Evolutionary conservation across 2,329 filamentous ascomycete species (phyloP).

Genomic region (Coniochaeta sp.): DNA sequence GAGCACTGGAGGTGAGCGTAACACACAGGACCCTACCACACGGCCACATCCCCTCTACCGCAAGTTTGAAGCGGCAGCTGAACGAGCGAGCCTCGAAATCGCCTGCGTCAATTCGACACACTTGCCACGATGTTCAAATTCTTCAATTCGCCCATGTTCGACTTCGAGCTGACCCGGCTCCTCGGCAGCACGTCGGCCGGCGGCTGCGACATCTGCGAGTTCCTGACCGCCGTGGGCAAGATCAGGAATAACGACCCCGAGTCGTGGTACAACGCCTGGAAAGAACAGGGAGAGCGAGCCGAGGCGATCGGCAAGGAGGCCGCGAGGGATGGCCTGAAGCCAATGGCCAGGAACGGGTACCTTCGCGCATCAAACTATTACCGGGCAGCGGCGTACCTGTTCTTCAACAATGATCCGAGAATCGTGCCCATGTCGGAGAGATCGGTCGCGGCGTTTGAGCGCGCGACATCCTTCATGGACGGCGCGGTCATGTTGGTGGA

Average conservation of each 20-base stretch:
- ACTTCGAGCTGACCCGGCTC: conserved; percentile 23
- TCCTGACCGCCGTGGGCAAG: conserved; percentile 17
- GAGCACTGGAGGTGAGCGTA: not conserved
- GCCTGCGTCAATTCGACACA: not conserved
- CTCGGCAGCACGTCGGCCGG: conserved; percentile 19
- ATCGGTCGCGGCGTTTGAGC: not conserved
- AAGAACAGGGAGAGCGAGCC: conserved; percentile 14
- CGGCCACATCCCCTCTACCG: no score
- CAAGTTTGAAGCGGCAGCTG: not conserved
- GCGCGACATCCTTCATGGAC: conserved; percentile 4
- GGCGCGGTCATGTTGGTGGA: conserved; percentile 11
- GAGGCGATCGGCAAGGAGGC: conserved; percentile 19
- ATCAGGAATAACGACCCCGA: conserved; percentile 22
- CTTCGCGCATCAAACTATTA: conserved; percentile 23
- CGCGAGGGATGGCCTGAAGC: conserved; percentile 5
- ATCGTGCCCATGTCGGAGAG: conserved; percentile 3
- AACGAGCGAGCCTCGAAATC: not conserved
- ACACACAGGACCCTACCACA: not conserved
- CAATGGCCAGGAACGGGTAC: conserved; percentile 15
- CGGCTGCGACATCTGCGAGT: conserved; percentile 22
- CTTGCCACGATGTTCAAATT: conserved; percentile 7
- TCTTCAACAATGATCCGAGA: conserved; percentile 3
- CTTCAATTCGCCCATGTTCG: conserved; percentile 18
- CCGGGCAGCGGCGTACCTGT: conserved; percentile 11
- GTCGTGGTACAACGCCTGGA: conserved; percentile 21